Evolutionary conservation across 1,139 yeast genomes (phyloP).

Genomic region (Protomyces arabidopsidicola): DNA sequence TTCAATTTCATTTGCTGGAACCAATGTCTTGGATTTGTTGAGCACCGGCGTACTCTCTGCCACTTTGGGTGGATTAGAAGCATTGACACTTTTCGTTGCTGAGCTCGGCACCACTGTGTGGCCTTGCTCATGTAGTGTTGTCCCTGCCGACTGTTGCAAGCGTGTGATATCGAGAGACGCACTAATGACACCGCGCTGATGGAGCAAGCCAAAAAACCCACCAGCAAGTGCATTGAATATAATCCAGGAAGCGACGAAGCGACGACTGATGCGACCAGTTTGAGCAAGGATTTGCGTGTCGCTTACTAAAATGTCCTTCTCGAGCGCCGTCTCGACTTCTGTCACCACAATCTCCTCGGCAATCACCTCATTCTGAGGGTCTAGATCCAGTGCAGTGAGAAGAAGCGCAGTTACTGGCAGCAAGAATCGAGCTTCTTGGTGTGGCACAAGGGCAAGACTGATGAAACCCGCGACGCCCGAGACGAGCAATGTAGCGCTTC

Average conservation of each 20-base stretch:
- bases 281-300: not conserved
- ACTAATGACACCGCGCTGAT: constrained; percentile 86
- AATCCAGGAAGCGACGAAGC: constrained; percentile 49
- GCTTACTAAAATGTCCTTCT: not conserved
- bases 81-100: too few relatives aligned
- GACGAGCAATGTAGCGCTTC: constrained; percentile 1
- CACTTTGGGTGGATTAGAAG: not conserved
- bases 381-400: constrained; percentile 51
- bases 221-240: constrained; percentile 59
- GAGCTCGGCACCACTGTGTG: not conserved
- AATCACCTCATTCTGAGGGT: not conserved
- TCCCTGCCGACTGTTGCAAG: constrained; percentile 58
- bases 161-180: constrained; percentile 46
- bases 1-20: not conserved
- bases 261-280: not conserved
- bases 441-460: constrained; percentile 68
- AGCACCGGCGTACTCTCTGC: not conserved
- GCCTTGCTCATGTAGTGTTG: constrained; percentile 64
- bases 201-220: constrained; percentile 68
- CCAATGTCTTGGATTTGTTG: not conserved
- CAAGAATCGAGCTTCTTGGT: constrained; percentile 85
- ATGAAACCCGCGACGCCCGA: constrained; percentile 55
- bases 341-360: constrained; percentile 26
- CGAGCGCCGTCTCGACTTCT: not conserved
- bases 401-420: constrained; percentile 70